These are phyloP conservation scores for Saururus chinensis DNA, from an alignment of 164 flowering plant species.

Conservation along the genomic window DNA sequence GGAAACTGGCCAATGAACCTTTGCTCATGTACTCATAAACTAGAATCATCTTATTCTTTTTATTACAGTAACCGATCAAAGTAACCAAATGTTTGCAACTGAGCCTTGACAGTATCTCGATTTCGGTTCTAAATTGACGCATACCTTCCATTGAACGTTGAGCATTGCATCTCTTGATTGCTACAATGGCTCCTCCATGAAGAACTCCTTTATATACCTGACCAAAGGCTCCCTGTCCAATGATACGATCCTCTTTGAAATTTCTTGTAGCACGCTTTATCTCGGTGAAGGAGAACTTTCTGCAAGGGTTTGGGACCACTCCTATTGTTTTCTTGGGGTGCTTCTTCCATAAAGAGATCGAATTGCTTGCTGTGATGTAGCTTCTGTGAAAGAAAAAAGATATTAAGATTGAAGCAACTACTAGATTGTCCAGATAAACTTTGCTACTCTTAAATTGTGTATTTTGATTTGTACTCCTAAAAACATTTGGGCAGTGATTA, in stretches of 20 bases:
- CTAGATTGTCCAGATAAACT: no score
- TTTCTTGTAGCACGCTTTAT: slow-evolving; percentile 85
- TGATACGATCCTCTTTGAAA: slow-evolving; percentile 87
- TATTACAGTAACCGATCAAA: background rate
- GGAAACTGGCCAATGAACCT: no score
- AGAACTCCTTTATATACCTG: slow-evolving; percentile 82
- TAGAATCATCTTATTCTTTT: background rate
- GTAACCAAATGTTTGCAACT: background rate
- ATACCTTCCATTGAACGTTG: slow-evolving; percentile 54
- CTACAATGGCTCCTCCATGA: slow-evolving; percentile 69
- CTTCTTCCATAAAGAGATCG: background rate
- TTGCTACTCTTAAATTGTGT: no score
- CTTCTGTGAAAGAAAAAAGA: no score
- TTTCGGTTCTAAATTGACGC: background rate
- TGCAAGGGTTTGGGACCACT: slow-evolving; percentile 24
- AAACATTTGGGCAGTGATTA: no score
- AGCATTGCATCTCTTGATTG: slow-evolving; percentile 77
- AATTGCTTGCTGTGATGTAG: background rate
- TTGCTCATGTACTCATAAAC: slow-evolving; percentile 62
- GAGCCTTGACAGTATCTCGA: slow-evolving; percentile 43
- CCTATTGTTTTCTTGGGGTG: background rate
- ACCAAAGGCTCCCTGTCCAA: slow-evolving; percentile 85
- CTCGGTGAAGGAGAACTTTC: slow-evolving; percentile 67
- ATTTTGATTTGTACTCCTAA: no score
- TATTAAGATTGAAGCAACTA: no score